Base-by-base conservation (phyloP, 306 rosid species). In the Citrullus amarus region DNA sequence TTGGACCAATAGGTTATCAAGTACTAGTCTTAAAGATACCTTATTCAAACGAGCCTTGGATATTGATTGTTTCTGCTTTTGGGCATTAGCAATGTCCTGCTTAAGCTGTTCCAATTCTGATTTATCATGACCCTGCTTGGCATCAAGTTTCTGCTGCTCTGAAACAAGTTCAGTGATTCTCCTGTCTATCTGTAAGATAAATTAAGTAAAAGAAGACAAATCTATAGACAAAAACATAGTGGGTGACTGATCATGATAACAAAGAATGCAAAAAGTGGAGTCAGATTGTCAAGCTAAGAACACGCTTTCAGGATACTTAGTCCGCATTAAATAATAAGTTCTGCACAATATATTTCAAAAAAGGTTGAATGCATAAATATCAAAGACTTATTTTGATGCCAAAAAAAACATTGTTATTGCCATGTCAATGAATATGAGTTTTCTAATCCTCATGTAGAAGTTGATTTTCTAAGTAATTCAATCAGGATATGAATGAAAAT, bases 71-170 rank as follows among this genome's bases (percentile, higher is more conserved):
- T 89, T 86, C 88, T 95, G 95, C 88, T 91, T 95, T 65, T 89
- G 83, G 79, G 96, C 87, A 87, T 95, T 92, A 32, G 91, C 88
- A 82, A 95, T 92, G 81, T 95, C 98, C 88, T 86, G 96, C 85
- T 91, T 95, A 68, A 88, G 89, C 85, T 89, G 97, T 82, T 86
- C 97, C 73, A 91, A 28, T 87, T 91, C 92, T 53, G 97, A 92
- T 88, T 81, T 89, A 79, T 81, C 90, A 65, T 92, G 98, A 51
- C 86, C 81, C 79, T 84, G 83, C 84, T 91, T 83, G 22, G 97
- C 98, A 61, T 95, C 98, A 81, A 82, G 80, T 82, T 92, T 95
- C 97, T 92, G 97, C 92, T 95, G 96, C 87, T 92, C 98, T 63
- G 97, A 81, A 78, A 95, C 92, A 79, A 91, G 88, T 79, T 88